These are phyloP conservation scores for Colletotrichum shisoi DNA, from an alignment of 2,329 filamentous ascomycete species.

Conservation along the genomic window DNA sequence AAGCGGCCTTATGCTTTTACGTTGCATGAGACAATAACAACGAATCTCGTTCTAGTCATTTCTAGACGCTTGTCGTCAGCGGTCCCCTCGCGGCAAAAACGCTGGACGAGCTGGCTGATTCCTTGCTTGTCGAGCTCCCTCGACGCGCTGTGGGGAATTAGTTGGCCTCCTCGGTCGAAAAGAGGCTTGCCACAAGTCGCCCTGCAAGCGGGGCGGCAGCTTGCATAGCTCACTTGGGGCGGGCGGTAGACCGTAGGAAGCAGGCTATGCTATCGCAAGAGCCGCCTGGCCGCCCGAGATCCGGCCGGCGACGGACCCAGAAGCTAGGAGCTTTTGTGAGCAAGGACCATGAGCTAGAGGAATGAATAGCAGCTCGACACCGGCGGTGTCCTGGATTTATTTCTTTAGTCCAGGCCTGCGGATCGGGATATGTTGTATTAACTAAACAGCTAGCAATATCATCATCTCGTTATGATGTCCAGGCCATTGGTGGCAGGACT, in stretches of 20 bases:
- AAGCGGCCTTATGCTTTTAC: neutral
- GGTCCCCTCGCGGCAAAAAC: conserved; percentile 14
- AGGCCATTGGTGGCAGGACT: conserved; percentile 25
- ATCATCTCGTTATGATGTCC: conserved; percentile 20
- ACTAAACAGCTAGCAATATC: neutral
- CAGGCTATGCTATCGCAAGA: conserved; percentile 12
- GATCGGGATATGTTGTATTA: conserved; percentile 21
- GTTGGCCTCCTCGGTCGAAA: conserved; percentile 11
- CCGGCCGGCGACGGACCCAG: conserved; percentile 2
- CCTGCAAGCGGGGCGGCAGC: conserved; percentile 6
- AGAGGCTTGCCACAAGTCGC: conserved; percentile 12
- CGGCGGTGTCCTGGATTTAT: no score
- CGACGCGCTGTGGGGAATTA: neutral
- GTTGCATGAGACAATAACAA: neutral
- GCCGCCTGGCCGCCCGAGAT: neutral
- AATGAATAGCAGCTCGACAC: neutral
- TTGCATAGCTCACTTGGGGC: conserved; percentile 1
- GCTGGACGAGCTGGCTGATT: conserved; percentile 7
- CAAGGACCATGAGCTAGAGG: conserved; percentile 14
- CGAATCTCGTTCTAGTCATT: neutral
- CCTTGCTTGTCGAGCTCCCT: conserved; percentile 17
- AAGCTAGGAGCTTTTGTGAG: conserved; percentile 4
- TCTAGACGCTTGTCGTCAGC: conserved; percentile 1
- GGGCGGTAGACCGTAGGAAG: conserved; percentile 9
- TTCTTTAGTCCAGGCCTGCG: neutral